phyloP scores from a whole-genome alignment of 768 basidiomycete genomes.

The Cystofilobasidium capitatum region DNA sequence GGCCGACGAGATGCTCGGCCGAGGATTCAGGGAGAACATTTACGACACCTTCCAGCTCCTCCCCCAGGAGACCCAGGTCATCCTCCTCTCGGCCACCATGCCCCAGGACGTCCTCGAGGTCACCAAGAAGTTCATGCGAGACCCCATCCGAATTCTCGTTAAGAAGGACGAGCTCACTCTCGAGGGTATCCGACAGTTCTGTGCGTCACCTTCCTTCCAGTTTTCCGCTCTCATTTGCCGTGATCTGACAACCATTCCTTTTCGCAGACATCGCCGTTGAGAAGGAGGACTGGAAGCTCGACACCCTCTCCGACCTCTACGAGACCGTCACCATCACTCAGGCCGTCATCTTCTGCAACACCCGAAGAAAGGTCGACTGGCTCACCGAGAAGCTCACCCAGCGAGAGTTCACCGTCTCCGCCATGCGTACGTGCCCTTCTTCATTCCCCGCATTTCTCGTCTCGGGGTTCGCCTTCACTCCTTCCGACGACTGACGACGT shows the following conservation, averaged over 20 bases:
- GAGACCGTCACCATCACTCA: constrained; percentile 98
- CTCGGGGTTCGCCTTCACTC: constrained; percentile 3
- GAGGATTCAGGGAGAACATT: constrained; percentile 98
- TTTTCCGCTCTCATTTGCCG: background rate
- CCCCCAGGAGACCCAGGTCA: constrained; percentile 82
- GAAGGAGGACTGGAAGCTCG: constrained; percentile 99
- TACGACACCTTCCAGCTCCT: constrained; percentile 98
- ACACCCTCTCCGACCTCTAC: constrained; percentile 92
- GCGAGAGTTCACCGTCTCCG: constrained; percentile 95
- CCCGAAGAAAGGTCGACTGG: constrained; percentile 97
- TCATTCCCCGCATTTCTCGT: background rate
- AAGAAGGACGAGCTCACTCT: constrained; percentile 98
- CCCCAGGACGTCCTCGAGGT: constrained; percentile 97
- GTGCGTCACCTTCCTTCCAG: constrained; percentile 10
- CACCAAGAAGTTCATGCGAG: constrained; percentile 96
- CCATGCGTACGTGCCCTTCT: constrained; percentile 31
- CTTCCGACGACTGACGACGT: background rate
- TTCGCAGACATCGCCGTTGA: constrained; percentile 94
- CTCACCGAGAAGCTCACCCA: constrained; percentile 95
- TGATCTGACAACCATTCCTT: background rate
- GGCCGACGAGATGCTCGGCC: constrained; percentile 91
- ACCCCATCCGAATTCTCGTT: constrained; percentile 94
- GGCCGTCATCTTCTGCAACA: constrained; percentile 99
- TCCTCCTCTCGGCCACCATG: constrained; percentile 87
- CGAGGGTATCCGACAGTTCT: constrained; percentile 50